Evolutionary conservation across 306 rosid species (phyloP).

Genomic region (Cicer chorassanicum): DNA sequence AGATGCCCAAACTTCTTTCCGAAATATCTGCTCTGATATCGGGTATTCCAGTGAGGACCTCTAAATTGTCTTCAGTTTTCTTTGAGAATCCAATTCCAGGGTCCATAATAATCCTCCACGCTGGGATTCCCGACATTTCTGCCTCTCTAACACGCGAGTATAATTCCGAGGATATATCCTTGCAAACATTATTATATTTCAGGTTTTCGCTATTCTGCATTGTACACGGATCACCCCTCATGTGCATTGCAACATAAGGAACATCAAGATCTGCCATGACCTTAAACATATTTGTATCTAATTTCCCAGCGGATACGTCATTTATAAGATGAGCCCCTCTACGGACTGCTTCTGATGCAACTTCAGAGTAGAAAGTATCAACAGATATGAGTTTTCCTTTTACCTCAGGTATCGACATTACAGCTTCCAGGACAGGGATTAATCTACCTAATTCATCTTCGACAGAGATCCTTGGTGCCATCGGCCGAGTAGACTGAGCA

Average conservation of each 20-base stretch:
- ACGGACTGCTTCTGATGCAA: constrained; percentile 81
- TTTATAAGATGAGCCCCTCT: constrained; percentile 88
- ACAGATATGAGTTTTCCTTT: constrained; percentile 81
- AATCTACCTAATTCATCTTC: constrained; percentile 79
- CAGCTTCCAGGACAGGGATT: constrained; percentile 81
- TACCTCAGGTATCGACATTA: constrained; percentile 68
- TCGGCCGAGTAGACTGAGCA: constrained; percentile 87
- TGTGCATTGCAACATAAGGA: constrained; percentile 93
- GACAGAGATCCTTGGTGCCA: constrained; percentile 66
- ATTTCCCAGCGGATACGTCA: constrained; percentile 73
- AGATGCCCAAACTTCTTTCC: constrained; percentile 64
- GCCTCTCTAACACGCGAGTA: constrained; percentile 64
- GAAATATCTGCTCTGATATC: constrained; percentile 69
- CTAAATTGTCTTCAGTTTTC: constrained; percentile 73
- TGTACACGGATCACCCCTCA: constrained; percentile 87
- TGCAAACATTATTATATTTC: constrained; percentile 71
- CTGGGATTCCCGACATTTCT: constrained; percentile 80
- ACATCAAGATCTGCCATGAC: constrained; percentile 83
- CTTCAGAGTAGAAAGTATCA: constrained; percentile 84
- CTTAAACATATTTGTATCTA: constrained; percentile 73
- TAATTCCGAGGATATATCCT: constrained; percentile 74
- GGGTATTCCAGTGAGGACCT: constrained; percentile 62
- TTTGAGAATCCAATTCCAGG: constrained; percentile 93
- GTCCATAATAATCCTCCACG: constrained; percentile 86
- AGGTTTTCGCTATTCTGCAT: constrained; percentile 79